A percentile compares a stretch with the other conserved stretches of the same genome.
Conservation (phyloP, 1,139 yeast species). For the Candida neerlandica region DNA sequence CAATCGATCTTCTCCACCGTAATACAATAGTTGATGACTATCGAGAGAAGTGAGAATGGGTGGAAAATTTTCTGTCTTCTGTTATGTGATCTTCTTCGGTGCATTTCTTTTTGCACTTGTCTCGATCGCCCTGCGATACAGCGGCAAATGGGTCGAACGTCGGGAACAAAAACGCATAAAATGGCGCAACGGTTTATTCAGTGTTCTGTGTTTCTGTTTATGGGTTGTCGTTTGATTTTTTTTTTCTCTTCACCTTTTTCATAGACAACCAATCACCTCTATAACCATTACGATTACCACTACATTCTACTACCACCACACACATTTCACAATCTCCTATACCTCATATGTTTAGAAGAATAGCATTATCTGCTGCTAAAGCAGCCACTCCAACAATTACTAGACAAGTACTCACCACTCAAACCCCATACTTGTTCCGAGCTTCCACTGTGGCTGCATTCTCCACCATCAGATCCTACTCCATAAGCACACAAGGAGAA, state of each 20-base stretch:
- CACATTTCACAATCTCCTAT: not conserved
- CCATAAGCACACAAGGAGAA: constrained; percentile 52
- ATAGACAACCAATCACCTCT: no score
- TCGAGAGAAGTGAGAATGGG: not conserved
- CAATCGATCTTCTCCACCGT: no score
- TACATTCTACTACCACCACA: not conserved
- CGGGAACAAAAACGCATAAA: not conserved
- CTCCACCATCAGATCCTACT: constrained; percentile 18
- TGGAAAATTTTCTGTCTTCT: not conserved
- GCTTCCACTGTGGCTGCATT: constrained; percentile 8
- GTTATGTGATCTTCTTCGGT: not conserved
- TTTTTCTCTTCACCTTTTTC: not conserved
- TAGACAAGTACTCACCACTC: not conserved
- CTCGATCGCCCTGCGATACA: not conserved
- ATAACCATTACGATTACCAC: no score
- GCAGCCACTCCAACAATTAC: not conserved
- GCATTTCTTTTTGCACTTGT: not conserved
- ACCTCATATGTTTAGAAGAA: constrained; percentile 11
- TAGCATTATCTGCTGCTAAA: constrained; percentile 1
- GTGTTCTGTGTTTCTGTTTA: not conserved
- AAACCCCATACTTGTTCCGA: not conserved
- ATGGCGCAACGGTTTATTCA: constrained; percentile 3
- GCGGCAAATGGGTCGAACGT: not conserved
- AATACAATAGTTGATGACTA: not conserved
- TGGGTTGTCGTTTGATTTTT: no score